Conservation (phyloP, 352 stramenopile species). For the Globisporangium parvum region DNA sequence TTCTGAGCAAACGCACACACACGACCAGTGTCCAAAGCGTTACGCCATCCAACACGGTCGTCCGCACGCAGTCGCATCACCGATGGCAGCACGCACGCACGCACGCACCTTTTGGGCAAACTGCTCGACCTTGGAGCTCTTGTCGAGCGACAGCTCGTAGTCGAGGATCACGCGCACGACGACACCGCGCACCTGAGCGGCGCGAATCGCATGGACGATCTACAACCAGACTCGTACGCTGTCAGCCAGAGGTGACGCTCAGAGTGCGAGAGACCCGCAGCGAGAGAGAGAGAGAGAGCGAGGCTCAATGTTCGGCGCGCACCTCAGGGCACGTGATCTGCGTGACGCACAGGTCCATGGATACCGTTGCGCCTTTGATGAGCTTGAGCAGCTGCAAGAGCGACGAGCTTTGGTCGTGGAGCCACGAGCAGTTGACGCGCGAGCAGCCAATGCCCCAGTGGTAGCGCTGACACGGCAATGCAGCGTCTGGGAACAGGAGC, state of each 20-base stretch:
- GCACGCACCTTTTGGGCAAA: neutral
- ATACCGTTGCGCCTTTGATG: neutral
- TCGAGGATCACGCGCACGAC: neutral
- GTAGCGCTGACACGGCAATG: conserved; percentile 1
- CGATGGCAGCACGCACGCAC: no score
- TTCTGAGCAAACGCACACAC: neutral
- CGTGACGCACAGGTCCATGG: neutral
- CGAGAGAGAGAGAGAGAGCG: neutral
- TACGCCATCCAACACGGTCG: neutral
- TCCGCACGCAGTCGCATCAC: neutral
- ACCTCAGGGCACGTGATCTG: conserved; percentile 2
- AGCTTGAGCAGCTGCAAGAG: neutral
- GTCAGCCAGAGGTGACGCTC: neutral
- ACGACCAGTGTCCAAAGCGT: no score
- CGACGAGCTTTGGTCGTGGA: conserved; percentile 1
- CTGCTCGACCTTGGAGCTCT: neutral
- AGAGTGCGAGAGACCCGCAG: neutral
- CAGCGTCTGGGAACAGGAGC: conserved; percentile 3
- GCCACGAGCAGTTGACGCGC: neutral
- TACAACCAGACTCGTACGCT: neutral
- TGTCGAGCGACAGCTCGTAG: neutral
- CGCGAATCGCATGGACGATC: neutral
- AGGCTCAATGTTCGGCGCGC: neutral
- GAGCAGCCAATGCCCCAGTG: neutral
- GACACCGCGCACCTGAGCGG: neutral